A percentile compares a stretch with the other conserved stretches of the same genome.
phyloP scores from a whole-genome alignment of 129 eudicot genomes.

The Erigeron canadensis region DNA sequence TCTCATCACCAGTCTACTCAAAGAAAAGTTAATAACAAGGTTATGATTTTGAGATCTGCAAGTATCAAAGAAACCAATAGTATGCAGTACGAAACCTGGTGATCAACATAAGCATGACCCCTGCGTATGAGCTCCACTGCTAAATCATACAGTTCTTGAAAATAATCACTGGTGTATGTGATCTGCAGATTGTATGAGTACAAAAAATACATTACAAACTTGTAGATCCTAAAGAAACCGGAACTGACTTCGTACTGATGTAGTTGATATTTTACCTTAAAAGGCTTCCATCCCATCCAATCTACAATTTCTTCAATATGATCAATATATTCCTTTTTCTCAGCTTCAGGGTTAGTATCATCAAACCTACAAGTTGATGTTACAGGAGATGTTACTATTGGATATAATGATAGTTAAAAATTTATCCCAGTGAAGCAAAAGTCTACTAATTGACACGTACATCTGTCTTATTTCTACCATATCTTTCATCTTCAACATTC shows the following conservation, averaged over 20 bases:
- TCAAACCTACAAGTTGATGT: constrained; percentile 57
- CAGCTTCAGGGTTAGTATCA: constrained; percentile 99
- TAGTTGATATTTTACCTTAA: constrained; percentile 48
- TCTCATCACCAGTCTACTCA: constrained; percentile 72
- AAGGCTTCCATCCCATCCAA: constrained; percentile 99
- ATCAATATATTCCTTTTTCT: constrained; percentile 94
- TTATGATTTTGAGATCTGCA: not conserved
- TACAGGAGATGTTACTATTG: not conserved
- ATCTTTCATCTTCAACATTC: not conserved
- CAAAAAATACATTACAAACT: constrained; percentile 17
- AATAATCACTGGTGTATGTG: constrained; percentile 96
- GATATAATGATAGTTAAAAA: not conserved
- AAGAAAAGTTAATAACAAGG: constrained; percentile 4
- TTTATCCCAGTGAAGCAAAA: not conserved
- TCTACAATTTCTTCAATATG: constrained; percentile 90
- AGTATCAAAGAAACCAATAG: not conserved
- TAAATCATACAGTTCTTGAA: constrained; percentile 79
- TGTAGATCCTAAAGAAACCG: not conserved
- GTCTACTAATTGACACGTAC: not conserved
- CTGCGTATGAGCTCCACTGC: constrained; percentile 86
- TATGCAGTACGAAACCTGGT: constrained; percentile 58
- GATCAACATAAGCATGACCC: constrained; percentile 96
- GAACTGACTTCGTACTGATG: not conserved
- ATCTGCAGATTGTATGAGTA: constrained; percentile 68
- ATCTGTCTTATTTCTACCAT: not conserved